Conservation (phyloP, 176 grass and related monocot genomes). For the Saccharum officinarum region DNA sequence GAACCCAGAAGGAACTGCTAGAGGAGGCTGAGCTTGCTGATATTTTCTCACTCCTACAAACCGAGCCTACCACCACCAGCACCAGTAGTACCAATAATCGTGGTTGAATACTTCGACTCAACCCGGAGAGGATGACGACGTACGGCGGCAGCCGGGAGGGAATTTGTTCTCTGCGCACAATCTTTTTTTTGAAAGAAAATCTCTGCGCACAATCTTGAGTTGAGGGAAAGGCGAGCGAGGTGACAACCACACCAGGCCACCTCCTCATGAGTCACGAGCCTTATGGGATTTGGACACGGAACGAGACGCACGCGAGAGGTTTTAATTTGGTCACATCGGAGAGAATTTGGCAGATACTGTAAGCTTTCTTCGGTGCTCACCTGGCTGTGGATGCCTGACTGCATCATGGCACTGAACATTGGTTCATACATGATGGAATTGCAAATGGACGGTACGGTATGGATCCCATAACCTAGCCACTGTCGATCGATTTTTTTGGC, state of each 20-base stretch:
- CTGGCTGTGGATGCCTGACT: too few species aligned
- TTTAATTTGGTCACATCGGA: neutral
- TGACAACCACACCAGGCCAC: neutral
- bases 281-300: neutral
- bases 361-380: too few species aligned
- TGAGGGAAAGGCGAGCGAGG: neutral
- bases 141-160: neutral
- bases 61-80: neutral
- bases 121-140: neutral
- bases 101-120: neutral
- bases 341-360: neutral
- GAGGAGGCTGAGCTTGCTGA: neutral
- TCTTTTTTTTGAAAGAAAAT: too few species aligned
- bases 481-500: too few species aligned
- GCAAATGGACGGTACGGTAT: too few species aligned
- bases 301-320: neutral
- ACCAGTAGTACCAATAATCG: neutral
- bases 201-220: neutral
- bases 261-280: neutral
- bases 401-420: too few species aligned
- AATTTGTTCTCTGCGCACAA: slow-evolving; percentile 6
- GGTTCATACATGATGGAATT: too few species aligned
- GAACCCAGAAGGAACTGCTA: neutral
- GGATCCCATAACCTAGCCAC: too few species aligned
- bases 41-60: neutral